phyloP scores from a whole-genome alignment of 1,284 basidiomycete species.

The Afroboletus lepidellus region DNA sequence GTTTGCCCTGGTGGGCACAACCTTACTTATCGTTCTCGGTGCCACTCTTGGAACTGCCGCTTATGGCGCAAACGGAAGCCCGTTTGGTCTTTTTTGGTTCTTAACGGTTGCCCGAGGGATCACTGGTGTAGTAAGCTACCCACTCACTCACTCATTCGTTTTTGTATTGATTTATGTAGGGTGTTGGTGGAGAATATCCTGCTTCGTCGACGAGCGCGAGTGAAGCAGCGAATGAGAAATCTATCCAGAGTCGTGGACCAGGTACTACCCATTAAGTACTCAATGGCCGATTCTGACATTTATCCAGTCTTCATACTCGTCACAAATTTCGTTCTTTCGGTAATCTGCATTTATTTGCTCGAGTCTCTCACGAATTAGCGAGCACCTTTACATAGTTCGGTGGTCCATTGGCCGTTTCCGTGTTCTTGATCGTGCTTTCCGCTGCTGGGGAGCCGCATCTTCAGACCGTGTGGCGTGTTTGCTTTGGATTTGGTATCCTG shows the following conservation, averaged over 20 bases:
- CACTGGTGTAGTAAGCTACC: slow-evolving; percentile 59
- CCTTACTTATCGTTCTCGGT: slow-evolving; percentile 68
- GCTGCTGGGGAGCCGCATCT: slow-evolving; percentile 65
- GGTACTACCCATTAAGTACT: slow-evolving; percentile 32
- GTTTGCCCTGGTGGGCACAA: slow-evolving; percentile 68
- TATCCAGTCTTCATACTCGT: slow-evolving; percentile 66
- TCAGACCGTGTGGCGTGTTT: slow-evolving; percentile 72
- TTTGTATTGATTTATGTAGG: slow-evolving; percentile 36
- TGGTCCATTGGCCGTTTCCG: slow-evolving; percentile 65
- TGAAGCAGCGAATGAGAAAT: slow-evolving; percentile 74
- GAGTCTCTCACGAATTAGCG: slow-evolving; percentile 11
- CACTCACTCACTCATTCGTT: not conserved
- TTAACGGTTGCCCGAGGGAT: slow-evolving; percentile 71
- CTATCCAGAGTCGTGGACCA: slow-evolving; percentile 60
- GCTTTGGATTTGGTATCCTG: slow-evolving; percentile 70
- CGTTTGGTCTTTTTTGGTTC: slow-evolving; percentile 73
- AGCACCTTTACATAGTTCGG: slow-evolving; percentile 47
- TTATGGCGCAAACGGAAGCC: slow-evolving; percentile 58
- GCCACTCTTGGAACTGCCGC: slow-evolving; percentile 72
- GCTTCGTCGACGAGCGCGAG: slow-evolving; percentile 66
- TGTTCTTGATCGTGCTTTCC: slow-evolving; percentile 72
- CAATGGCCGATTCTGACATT: slow-evolving; percentile 2
- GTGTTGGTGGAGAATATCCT: slow-evolving; percentile 79
- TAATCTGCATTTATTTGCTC: slow-evolving; percentile 20
- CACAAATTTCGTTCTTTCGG: slow-evolving; percentile 66